A percentile compares a stretch with the other conserved stretches of the same genome.
phyloP scores from a whole-genome alignment of 2,329 filamentous ascomycete species.

The Talaromyces sp. region DNA sequence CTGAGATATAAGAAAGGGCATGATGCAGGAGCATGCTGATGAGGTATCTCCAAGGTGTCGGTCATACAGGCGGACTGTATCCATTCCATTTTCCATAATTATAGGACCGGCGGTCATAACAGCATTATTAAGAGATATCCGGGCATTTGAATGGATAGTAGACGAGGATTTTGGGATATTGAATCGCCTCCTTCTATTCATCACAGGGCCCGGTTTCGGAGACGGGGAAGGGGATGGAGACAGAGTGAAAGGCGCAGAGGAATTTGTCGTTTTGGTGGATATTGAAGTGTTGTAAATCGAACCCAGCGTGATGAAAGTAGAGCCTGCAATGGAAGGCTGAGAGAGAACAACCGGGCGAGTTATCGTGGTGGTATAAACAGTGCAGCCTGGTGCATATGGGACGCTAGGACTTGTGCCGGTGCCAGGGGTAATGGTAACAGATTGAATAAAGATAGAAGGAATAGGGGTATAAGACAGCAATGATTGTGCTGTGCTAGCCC shows the following conservation, averaged over 20 bases:
- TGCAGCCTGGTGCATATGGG: background rate
- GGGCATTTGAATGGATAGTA: background rate
- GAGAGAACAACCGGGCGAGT: background rate
- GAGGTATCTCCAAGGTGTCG: background rate
- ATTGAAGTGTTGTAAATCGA: background rate
- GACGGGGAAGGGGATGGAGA: background rate
- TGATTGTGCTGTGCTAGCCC: background rate
- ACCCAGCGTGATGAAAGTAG: background rate
- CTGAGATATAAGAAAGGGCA: background rate
- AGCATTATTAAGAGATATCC: background rate
- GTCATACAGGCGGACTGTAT: background rate
- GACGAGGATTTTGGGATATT: background rate
- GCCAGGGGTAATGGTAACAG: background rate
- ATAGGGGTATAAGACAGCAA: background rate
- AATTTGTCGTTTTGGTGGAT: background rate
- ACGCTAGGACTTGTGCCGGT: background rate
- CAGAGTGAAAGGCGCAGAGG: background rate
- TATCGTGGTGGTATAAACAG: background rate
- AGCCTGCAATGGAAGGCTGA: background rate
- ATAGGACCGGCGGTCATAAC: background rate
- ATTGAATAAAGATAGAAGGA: background rate
- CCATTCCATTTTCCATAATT: background rate
- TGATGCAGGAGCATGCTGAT: slow-evolving; percentile 1
- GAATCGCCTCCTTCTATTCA: background rate
- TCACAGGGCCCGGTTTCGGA: background rate